phyloP scores from a whole-genome alignment of 495 filamentous ascomycete species.

The Cenococcum geophilum region DNA sequence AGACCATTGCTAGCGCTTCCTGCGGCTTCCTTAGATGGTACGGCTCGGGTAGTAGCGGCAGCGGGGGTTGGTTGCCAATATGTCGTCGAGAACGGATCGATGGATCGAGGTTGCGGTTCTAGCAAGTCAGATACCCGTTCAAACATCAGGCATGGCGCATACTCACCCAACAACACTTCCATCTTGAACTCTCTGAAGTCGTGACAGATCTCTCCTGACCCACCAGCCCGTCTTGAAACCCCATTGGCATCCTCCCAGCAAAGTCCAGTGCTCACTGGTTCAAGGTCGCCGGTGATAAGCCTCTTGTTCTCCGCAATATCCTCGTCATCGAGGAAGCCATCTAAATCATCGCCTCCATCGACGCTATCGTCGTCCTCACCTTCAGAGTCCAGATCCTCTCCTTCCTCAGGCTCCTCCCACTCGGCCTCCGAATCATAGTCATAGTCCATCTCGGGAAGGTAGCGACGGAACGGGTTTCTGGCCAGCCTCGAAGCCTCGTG shows the following conservation, averaged over 20 bases:
- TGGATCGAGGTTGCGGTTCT: slow-evolving; percentile 47
- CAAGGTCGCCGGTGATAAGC: slow-evolving; percentile 59
- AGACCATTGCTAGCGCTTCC: slow-evolving; percentile 39
- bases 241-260: slow-evolving; percentile 65
- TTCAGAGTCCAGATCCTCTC: slow-evolving; percentile 68
- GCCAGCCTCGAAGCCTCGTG: slow-evolving; percentile 51
- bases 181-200: slow-evolving; percentile 55
- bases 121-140: slow-evolving; percentile 10
- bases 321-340: slow-evolving; percentile 71
- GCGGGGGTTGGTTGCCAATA: slow-evolving; percentile 60
- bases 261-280: slow-evolving; percentile 69
- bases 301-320: slow-evolving; percentile 35
- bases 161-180: slow-evolving; percentile 65
- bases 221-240: slow-evolving; percentile 39
- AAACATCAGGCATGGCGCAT: background rate
- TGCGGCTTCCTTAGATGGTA: slow-evolving; percentile 17
- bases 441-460: slow-evolving; percentile 68
- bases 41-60: slow-evolving; percentile 9
- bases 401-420: slow-evolving; percentile 81
- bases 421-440: slow-evolving; percentile 96
- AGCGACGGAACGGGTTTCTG: slow-evolving; percentile 61
- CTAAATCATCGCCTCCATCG: slow-evolving; percentile 61
- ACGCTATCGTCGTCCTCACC: slow-evolving; percentile 70
- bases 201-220: slow-evolving; percentile 38
- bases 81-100: slow-evolving; percentile 75